Evolutionary conservation across 2,329 filamentous ascomycete genomes (phyloP).

Genomic region (Microsporum audouinii): DNA sequence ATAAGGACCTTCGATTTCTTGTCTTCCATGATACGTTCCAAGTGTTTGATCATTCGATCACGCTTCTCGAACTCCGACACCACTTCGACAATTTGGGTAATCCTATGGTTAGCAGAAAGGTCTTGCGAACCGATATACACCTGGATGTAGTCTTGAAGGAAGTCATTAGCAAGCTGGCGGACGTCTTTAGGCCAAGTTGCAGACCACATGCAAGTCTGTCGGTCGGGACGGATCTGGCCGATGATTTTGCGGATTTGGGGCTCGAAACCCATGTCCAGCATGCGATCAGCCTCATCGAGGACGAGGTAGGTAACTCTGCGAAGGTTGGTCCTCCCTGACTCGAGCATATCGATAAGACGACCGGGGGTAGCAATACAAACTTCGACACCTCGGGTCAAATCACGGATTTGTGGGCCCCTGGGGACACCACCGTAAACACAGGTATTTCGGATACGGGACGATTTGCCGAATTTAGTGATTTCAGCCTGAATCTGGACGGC

Average conservation of each 20-base stretch:
- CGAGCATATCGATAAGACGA: constrained; percentile 96
- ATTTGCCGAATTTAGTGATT: constrained; percentile 97
- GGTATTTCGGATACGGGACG: constrained; percentile 94
- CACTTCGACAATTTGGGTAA: constrained; percentile 95
- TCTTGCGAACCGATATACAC: constrained; percentile 98
- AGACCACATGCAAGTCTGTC: constrained; percentile 99
- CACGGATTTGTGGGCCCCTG: constrained; percentile 92
- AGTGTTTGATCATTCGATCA: constrained; percentile 90
- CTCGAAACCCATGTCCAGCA: constrained; percentile 99
- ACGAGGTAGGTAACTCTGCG: constrained; percentile 96
- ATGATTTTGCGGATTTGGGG: constrained; percentile 99
- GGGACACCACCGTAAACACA: constrained; percentile 99
- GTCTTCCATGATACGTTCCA: constrained; percentile 96
- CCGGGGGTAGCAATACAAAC: constrained; percentile 97
- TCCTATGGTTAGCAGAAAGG: constrained; percentile 90
- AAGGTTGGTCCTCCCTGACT: constrained; percentile 95
- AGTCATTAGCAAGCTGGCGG: constrained; percentile 78
- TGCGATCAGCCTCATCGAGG: constrained; percentile 96
- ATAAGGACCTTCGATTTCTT: constrained; percentile 91
- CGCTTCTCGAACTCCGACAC: constrained; percentile 96
- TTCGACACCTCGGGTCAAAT: constrained; percentile 88
- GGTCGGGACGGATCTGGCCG: constrained; percentile 89
- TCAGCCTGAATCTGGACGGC: constrained; percentile 98
- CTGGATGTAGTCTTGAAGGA: constrained; percentile 92
- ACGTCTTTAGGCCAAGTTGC: constrained; percentile 99